These are phyloP conservation scores for Ceratocystis destructans DNA, from an alignment of 2,329 filamentous ascomycete species.

Conservation along the genomic window DNA sequence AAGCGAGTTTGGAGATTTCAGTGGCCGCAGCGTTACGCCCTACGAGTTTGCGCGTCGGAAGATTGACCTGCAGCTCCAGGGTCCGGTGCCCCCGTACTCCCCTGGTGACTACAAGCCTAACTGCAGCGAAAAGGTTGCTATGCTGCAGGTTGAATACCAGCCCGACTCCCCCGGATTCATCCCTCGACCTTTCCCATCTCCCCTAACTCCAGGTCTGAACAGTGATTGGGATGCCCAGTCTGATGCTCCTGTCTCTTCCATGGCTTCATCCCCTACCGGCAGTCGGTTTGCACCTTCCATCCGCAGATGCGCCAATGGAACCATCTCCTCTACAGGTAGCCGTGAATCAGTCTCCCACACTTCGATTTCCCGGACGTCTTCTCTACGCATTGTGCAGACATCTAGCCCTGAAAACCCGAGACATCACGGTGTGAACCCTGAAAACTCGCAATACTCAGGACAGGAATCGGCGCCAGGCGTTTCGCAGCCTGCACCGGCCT, in stretches of 20 bases:
- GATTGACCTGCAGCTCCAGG: slow-evolving; percentile 37
- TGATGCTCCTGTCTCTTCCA: slow-evolving; percentile 12
- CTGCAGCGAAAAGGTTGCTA: slow-evolving; percentile 11
- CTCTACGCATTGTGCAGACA: slow-evolving; percentile 4
- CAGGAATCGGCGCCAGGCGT: not conserved
- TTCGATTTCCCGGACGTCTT: not conserved
- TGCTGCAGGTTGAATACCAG: slow-evolving; percentile 18
- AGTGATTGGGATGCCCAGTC: slow-evolving; percentile 11
- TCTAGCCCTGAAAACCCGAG: not conserved
- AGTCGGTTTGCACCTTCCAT: slow-evolving; percentile 2
- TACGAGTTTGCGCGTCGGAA: slow-evolving; percentile 41
- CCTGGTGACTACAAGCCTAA: slow-evolving; percentile 25
- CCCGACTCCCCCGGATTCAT: slow-evolving; percentile 10
- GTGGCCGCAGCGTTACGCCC: slow-evolving; percentile 30
- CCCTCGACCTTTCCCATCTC: slow-evolving; percentile 20
- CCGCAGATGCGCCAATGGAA: not conserved
- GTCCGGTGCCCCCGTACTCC: slow-evolving; percentile 36
- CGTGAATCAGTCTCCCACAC: slow-evolving; percentile 3
- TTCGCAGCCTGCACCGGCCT: not conserved
- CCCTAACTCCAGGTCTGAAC: not conserved
- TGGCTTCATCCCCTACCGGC: slow-evolving; percentile 8
- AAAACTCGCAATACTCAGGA: not conserved
- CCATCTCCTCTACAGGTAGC: not conserved
- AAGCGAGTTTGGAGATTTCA: slow-evolving; percentile 25
- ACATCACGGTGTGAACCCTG: not conserved